A percentile compares a stretch with the other conserved stretches of the same genome.
These are phyloP conservation scores for Mollisia scopiformis DNA, from an alignment of 2,329 filamentous ascomycete species.

Conservation along the genomic window DNA sequence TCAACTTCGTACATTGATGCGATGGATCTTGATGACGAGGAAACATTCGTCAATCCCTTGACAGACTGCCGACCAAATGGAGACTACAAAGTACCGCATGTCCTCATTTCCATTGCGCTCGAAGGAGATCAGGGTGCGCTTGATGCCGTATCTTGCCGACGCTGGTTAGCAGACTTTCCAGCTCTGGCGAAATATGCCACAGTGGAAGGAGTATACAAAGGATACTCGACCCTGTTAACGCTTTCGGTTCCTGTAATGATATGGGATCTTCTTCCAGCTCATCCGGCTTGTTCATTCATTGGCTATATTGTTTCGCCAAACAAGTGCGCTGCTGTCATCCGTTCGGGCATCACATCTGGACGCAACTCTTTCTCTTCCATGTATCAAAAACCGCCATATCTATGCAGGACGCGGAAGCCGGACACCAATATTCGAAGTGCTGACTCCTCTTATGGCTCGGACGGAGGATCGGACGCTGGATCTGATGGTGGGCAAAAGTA, in stretches of 20 bases:
- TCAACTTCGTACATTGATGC: constrained; percentile 17
- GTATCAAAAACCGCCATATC: constrained; percentile 1
- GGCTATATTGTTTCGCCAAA: constrained; percentile 19
- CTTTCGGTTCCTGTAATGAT: constrained; percentile 22
- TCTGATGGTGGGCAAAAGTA: neutral
- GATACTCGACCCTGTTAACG: constrained; percentile 19
- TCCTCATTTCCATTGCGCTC: constrained; percentile 21
- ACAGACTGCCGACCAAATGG: constrained; percentile 8
- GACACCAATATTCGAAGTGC: constrained; percentile 9
- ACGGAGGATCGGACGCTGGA: constrained; percentile 1
- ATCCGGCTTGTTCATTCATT: constrained; percentile 24
- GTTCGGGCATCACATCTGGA: constrained; percentile 4
- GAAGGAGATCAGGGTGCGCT: constrained; percentile 20
- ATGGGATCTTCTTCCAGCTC: constrained; percentile 21
- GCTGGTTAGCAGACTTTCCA: constrained; percentile 20
- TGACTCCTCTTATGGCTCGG: constrained; percentile 16
- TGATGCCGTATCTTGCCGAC: constrained; percentile 14
- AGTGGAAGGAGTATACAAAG: constrained; percentile 22
- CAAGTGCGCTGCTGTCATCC: constrained; percentile 1
- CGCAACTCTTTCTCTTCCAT: constrained; percentile 3
- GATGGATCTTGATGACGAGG: constrained; percentile 19
- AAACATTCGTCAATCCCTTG: constrained; percentile 6
- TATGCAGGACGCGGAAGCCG: constrained; percentile 1
- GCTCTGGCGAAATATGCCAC: constrained; percentile 23
- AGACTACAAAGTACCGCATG: constrained; percentile 20